Conservation (phyloP, 208 protist genomes). For the Leptomonas pyrrhocoris region DNA sequence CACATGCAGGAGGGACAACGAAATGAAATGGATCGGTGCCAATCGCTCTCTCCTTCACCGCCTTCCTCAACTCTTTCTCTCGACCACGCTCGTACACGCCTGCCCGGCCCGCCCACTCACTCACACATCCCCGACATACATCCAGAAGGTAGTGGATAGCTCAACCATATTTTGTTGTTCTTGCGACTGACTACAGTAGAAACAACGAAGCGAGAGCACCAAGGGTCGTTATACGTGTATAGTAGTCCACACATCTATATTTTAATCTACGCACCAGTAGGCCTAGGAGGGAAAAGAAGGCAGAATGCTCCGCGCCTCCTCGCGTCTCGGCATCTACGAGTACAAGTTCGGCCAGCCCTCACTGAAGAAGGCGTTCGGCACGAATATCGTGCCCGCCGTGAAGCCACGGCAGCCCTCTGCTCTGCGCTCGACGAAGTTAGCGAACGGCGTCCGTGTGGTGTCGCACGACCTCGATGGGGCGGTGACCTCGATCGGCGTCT, state of each 20-base stretch:
- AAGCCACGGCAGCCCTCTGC: conserved; percentile 33
- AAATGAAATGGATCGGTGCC: no score
- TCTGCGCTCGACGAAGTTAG: conserved; percentile 58
- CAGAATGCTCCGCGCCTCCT: conserved; percentile 66
- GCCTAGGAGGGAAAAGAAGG: neutral
- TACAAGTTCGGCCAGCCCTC: conserved; percentile 85
- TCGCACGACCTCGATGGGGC: conserved; percentile 78
- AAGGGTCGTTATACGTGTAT: no score
- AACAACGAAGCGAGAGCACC: no score
- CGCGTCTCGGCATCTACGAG: conserved; percentile 59
- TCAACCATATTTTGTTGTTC: no score
- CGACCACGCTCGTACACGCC: no score
- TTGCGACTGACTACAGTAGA: neutral
- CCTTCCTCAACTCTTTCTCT: conserved; percentile 12
- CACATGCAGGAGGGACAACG: no score
- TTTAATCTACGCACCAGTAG: no score
- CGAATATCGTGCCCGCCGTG: conserved; percentile 36
- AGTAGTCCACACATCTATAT: no score
- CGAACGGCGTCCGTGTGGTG: conserved; percentile 79
- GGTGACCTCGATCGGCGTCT: conserved; percentile 69
- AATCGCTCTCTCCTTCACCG: conserved; percentile 6
- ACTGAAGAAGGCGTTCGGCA: conserved; percentile 63
- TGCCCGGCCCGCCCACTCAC: no score
- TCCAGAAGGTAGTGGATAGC: conserved; percentile 6
- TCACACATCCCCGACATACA: conserved; percentile 1